These are phyloP conservation scores for Rheum nobile DNA, from an alignment of 148 eudicot genomes.

Conservation along the genomic window DNA sequence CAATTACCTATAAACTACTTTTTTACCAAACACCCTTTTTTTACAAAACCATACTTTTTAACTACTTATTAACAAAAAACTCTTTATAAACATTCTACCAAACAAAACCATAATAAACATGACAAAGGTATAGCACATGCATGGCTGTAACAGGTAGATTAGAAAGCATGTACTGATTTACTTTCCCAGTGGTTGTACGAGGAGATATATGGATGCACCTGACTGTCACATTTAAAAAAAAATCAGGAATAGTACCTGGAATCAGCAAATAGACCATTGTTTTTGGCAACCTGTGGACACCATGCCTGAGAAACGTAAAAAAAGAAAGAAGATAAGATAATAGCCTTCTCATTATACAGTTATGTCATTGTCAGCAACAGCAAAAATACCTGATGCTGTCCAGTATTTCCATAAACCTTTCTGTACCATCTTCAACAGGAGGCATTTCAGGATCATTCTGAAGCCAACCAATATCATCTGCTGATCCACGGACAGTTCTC, in stretches of 20 bases:
- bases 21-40: too few relatives aligned
- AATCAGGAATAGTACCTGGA: slow-evolving; percentile 78
- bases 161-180: not conserved
- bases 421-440: slow-evolving; percentile 90
- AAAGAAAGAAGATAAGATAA: slow-evolving; percentile 6
- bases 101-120: too few relatives aligned
- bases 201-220: not conserved
- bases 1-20: too few relatives aligned
- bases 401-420: slow-evolving; percentile 80
- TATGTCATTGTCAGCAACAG: not conserved
- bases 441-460: slow-evolving; percentile 71
- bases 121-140: not conserved
- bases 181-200: not conserved
- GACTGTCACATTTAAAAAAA: not conserved
- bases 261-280: slow-evolving; percentile 79
- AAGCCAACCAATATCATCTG: slow-evolving; percentile 98
- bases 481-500: slow-evolving; percentile 87
- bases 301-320: slow-evolving; percentile 58
- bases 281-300: slow-evolving; percentile 79
- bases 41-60: too few relatives aligned
- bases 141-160: not conserved
- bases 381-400: slow-evolving; percentile 61
- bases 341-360: slow-evolving; percentile 1
- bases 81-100: too few relatives aligned
- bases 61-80: too few relatives aligned